Base-by-base conservation (phyloP, 2,329 filamentous ascomycete species). In the Sclerotinia borealis region DNA sequence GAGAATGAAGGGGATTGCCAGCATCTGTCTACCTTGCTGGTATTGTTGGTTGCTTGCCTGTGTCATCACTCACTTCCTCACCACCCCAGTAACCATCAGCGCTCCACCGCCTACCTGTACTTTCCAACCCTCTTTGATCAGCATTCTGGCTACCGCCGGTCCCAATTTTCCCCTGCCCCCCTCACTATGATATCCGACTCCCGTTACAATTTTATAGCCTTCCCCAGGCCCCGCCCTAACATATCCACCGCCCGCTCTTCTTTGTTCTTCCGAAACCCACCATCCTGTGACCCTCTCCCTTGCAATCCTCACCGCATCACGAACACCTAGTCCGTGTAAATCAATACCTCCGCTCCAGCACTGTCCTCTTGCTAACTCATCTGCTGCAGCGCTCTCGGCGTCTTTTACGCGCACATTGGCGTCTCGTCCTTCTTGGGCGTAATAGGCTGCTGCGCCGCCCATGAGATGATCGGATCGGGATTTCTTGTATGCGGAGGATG, bases 51-150 rank as follows among this genome's bases (percentile, higher is more conserved):
- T n/a, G n/a, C n/a, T n/a, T n/a, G n/a, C n/a, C n/a, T n/a, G n/a
- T n/a, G n/a, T n/a, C n/a, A n/a, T n/a, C n/a, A n/a, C 8, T 10
- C 7, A 56, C 49, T 29, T 64, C 50, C 43, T 76, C 31, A 73
- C 76, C 59, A 77, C 73, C 0, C 93, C 93, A 13, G 79, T 85
- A 19, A 97, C 84, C 56, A 87, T 77, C 71, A 93, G 83, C 43
- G 84, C 83, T 0, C 92, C 93, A 34, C 85, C 86, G 49, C 86
- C 82, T 50, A 89, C 81, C 73, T 92, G 85, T 39, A 95, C 79
- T 73, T 85, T 92, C 93, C 93, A 98, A 0, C 92, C 92, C 65
- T 93, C 90, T 50, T 84, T 82, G 45, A 87, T 81, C 48, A 98
- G 78, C 72, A 87, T 87, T 71, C 85, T 87, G 52, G 83, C 87